Base-by-base conservation (phyloP, 495 filamentous ascomycete species). In the Halenospora varia region DNA sequence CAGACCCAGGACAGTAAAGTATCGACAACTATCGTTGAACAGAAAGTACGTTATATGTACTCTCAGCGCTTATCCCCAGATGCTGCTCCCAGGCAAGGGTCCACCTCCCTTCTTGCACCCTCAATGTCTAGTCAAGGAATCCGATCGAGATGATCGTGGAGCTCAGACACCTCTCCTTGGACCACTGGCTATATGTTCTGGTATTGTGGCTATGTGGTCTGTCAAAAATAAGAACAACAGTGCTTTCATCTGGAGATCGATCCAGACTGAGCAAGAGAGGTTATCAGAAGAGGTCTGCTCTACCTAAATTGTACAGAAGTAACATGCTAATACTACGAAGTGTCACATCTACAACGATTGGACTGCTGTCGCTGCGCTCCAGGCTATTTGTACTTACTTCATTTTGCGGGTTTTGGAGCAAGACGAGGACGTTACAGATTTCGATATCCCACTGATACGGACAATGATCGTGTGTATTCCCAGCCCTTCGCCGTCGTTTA, bases 21-120 rank as follows among this genome's bases (percentile, higher is more conserved):
- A 46, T 26, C 15, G 29, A 10, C 19, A 53, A 23, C 18, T 39
- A 6, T 35, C 39, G 10, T n/a, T 59, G n/a, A 53, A 40, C 44
- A 24, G 39, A 24, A 53, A 25, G 13, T 53, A 23, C 10, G 25
- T 59, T 2, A 13, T 53, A 17, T 47, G 35, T 19, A 40, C 25
- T 19, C 48, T 59, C 15, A 47, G 50, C 1, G 46, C 56, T 20
- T 59, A 53, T 46, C 20, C 48, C 13, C 10, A 24, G 2, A 53
- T 53, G 48, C 40, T 59, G 19, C 17, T 59, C 8, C 24, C 48
- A 0, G 25, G 25, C 11, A 48, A 39, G 2, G 17, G 47, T 39
- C 56, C 56, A n/a, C 49, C 56, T 15, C n/a, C n/a, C n/a, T 59
- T 59, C 24, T 53, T 59, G 11, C 56, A 59, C 18, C 48, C 48